These are phyloP conservation scores for Gracilaria domingensis DNA, from an alignment of 23 red algal genomes.

Conservation along the genomic window DNA sequence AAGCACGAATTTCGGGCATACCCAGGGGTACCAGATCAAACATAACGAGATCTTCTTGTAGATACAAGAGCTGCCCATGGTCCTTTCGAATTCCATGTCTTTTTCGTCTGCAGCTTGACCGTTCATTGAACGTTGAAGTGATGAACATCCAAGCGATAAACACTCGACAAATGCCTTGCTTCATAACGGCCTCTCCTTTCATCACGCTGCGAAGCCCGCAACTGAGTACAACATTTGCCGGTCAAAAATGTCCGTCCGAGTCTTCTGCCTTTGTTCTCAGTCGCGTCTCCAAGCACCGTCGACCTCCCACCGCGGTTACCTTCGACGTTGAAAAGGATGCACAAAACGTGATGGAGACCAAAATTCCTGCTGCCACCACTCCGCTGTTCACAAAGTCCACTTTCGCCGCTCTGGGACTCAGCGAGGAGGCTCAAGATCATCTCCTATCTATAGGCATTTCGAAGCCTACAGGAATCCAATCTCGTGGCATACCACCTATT, in stretches of 20 bases:
- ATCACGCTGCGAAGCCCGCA: not conserved
- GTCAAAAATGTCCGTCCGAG: not conserved
- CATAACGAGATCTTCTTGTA: too few relatives aligned
- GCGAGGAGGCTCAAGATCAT: constrained; percentile 20
- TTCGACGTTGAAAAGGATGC: not conserved
- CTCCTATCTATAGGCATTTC: constrained; percentile 38
- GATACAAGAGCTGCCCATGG: too few relatives aligned
- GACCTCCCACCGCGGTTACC: not conserved
- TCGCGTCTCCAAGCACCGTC: not conserved
- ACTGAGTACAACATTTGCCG: not conserved
- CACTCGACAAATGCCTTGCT: not conserved
- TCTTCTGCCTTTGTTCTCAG: not conserved
- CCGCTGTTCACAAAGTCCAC: constrained; percentile 34
- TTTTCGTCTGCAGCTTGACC: too few relatives aligned
- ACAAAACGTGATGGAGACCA: not conserved
- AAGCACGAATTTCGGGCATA: too few relatives aligned
- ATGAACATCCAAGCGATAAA: not conserved
- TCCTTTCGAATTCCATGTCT: too few relatives aligned
- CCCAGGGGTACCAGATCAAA: too few relatives aligned
- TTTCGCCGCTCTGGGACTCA: constrained; percentile 69
- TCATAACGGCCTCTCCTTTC: not conserved
- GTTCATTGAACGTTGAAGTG: too few relatives aligned
- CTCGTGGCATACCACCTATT: constrained; percentile 66
- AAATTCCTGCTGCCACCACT: constrained; percentile 31
- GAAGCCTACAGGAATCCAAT: constrained; percentile 81